Evolutionary conservation across 805 yeast species (phyloP).

Genomic region (Sugiyamaella smithiae): DNA sequence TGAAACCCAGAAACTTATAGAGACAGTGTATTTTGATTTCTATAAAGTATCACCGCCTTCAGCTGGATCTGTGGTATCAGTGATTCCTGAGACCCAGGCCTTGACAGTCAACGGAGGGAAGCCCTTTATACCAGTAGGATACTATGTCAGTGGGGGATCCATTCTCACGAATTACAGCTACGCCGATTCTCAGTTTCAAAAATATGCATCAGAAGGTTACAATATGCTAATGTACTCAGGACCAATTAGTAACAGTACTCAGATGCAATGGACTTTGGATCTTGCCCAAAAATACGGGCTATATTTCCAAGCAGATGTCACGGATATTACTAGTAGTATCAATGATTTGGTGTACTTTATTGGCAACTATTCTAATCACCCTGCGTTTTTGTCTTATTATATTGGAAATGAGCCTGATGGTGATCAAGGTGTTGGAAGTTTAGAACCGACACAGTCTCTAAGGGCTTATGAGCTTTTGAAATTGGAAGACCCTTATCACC

Average conservation of each 20-base stretch:
- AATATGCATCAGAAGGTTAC: constrained; percentile 17
- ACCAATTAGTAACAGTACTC: constrained; percentile 10
- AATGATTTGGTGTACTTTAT: constrained; percentile 6
- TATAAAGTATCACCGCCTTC: constrained; percentile 9
- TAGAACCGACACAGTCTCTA: constrained; percentile 10
- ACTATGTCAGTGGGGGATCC: constrained; percentile 12
- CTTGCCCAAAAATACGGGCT: constrained; percentile 10
- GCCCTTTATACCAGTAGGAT: constrained; percentile 15
- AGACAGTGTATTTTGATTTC: constrained; percentile 14
- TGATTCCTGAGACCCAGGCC: constrained; percentile 6
- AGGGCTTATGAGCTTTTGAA: constrained; percentile 13
- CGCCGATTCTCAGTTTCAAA: constrained; percentile 4
- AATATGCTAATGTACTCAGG: constrained; percentile 16
- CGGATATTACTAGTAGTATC: constrained; percentile 11
- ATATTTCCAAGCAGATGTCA: constrained; percentile 15
- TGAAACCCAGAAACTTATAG: constrained; percentile 3
- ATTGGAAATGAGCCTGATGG: constrained; percentile 19
- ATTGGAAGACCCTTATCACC: constrained; percentile 15
- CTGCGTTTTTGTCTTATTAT: constrained; percentile 14
- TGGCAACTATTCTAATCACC: constrained; percentile 9
- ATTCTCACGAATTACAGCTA: constrained; percentile 3
- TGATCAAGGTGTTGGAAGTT: constrained; percentile 15
- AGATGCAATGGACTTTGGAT: constrained; percentile 14
- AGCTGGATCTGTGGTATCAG: constrained; percentile 5
- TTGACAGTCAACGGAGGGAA: constrained; percentile 6